These are phyloP conservation scores for Calocybe cyanea DNA, from an alignment of 768 basidiomycete species.

Conservation along the genomic window DNA sequence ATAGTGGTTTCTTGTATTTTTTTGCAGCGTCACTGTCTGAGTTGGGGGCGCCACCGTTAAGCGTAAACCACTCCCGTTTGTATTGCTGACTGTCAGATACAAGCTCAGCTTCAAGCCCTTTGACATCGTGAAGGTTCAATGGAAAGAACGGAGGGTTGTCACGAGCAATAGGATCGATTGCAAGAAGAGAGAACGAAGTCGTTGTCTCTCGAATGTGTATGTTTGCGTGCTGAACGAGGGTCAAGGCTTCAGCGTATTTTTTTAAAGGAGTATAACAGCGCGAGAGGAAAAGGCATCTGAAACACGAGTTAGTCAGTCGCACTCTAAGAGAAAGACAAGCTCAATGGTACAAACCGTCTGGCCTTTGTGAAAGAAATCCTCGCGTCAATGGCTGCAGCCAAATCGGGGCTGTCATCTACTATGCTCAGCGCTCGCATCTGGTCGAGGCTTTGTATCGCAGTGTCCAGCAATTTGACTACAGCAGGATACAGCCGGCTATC, in stretches of 20 bases:
- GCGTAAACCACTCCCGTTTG: slow-evolving; percentile 77
- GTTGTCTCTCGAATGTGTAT: slow-evolving; percentile 74
- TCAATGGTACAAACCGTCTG: slow-evolving; percentile 47
- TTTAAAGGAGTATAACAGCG: slow-evolving; percentile 69
- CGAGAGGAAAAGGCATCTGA: slow-evolving; percentile 72
- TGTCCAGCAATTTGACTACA: slow-evolving; percentile 84
- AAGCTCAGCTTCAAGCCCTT: slow-evolving; percentile 51
- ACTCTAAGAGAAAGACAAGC: neutral
- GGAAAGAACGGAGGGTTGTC: slow-evolving; percentile 51
- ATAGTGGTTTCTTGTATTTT: slow-evolving; percentile 75
- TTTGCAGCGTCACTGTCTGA: slow-evolving; percentile 40
- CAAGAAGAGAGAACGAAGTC: slow-evolving; percentile 45
- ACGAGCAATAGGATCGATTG: slow-evolving; percentile 41
- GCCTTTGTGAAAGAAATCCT: slow-evolving; percentile 73
- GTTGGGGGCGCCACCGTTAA: slow-evolving; percentile 61
- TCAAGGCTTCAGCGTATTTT: slow-evolving; percentile 68
- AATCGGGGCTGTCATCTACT: slow-evolving; percentile 84
- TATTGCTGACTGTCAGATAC: slow-evolving; percentile 41
- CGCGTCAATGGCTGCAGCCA: slow-evolving; percentile 75
- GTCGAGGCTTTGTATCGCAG: slow-evolving; percentile 76
- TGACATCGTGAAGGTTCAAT: slow-evolving; percentile 39
- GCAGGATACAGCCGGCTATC: slow-evolving; percentile 80
- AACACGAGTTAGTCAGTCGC: neutral
- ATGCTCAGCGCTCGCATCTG: slow-evolving; percentile 82
- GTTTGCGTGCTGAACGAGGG: slow-evolving; percentile 65